These are phyloP conservation scores for Rutstroemia sp. DNA, from an alignment of 2,329 filamentous ascomycete genomes.

Conservation along the genomic window DNA sequence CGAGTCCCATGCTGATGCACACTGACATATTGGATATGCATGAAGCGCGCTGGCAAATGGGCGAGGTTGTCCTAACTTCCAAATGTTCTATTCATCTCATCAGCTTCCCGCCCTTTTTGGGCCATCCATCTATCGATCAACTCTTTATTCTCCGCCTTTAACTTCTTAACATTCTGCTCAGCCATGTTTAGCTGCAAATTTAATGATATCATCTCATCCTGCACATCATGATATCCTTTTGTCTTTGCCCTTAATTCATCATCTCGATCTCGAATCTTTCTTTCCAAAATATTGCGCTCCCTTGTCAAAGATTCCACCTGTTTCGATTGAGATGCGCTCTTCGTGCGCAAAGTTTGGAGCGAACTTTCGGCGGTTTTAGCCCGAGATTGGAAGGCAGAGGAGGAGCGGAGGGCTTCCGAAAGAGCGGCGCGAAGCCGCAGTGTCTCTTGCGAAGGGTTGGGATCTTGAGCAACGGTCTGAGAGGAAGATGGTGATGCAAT, in stretches of 20 bases:
- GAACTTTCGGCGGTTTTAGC: constrained; percentile 57
- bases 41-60: background rate
- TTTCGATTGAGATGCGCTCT: constrained; percentile 51
- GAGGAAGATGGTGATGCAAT: constrained; percentile 22
- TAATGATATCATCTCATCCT: constrained; percentile 85
- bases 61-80: constrained; percentile 13
- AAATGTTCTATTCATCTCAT: constrained; percentile 67
- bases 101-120: constrained; percentile 76
- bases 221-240: constrained; percentile 77
- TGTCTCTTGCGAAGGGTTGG: constrained; percentile 26
- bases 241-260: constrained; percentile 81
- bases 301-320: constrained; percentile 54
- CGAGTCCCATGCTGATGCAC: background rate
- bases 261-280: constrained; percentile 69
- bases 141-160: constrained; percentile 79
- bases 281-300: constrained; percentile 54
- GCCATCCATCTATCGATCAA: constrained; percentile 89
- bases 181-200: constrained; percentile 84
- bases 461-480: constrained; percentile 29
- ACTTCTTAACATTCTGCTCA: constrained; percentile 64
- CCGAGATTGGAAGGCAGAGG: constrained; percentile 57
- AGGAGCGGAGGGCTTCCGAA: constrained; percentile 67
- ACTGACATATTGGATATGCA: background rate
- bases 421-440: constrained; percentile 61
- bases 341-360: constrained; percentile 53